Base-by-base conservation (phyloP, 2,329 filamentous ascomycete species). In the Rasamsonia emersonii region DNA sequence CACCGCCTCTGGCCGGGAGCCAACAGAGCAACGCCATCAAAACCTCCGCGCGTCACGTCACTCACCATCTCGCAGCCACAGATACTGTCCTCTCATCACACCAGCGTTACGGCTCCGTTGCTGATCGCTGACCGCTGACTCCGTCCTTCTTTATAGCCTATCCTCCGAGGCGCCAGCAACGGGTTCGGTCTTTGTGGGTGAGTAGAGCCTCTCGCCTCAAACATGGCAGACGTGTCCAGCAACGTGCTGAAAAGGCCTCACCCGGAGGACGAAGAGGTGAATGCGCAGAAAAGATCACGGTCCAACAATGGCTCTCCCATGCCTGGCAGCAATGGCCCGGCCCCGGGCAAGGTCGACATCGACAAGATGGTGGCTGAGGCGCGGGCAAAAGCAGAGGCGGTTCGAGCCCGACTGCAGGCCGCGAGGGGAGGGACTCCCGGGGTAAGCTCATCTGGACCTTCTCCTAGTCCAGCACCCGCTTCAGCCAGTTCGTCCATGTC, bases 241-340 rank as follows among this genome's bases (percentile, higher is more conserved):
- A 64, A 57, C 42, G 44, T 55, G 44, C 55, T 69, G 47, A 70
- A 70, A 54, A 56, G 66, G 43, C 61, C 62, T 57, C 62, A 65
- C 49, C 58, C 63, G 30, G 61, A 64, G 49, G 63, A 65, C 40
- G 60, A 65, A 45, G 58, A 54, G 32, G 47, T 51, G 38, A 59
- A 61, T 43, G 46, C 58, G 30, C 62, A 65, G 45, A 70, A 70
- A 48, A 59, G 59, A 47, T 54, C 62, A 36, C 62, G 66, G 33
- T 69, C 66, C 33, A 67, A 65, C 43, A 51, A 68, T 65, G 65
- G 64, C 36, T 68, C 66, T 16, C 64, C 66, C 25, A 45, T 51
- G 35, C 63, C 65, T 20, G 44, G 45, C 3, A 55, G 58, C 37
- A 58, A 54, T 33, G 53, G 49, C 13, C 34, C 50, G 20, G 38